Percentiles rank a stretch among this genome's conserved stretches.
Conservation (phyloP, 2,329 filamentous ascomycete genomes). For the Ophiocordyceps camponoti-saundersi region DNA sequence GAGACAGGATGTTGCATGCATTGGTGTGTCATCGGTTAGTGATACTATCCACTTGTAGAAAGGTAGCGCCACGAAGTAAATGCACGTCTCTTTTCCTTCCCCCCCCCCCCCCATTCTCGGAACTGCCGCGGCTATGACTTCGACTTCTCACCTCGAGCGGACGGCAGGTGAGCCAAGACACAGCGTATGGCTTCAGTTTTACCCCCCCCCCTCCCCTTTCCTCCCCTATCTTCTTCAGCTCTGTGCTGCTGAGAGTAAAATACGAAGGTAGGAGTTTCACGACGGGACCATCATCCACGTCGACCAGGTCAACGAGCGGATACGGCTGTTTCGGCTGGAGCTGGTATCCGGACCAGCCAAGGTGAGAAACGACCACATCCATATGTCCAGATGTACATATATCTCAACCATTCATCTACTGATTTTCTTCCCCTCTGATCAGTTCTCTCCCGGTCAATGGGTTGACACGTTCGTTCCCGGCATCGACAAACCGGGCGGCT, state of each 20-base stretch:
- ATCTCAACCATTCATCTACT: background rate
- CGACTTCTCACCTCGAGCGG: constrained; percentile 43
- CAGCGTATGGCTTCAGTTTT: constrained; percentile 15
- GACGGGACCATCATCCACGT: constrained; percentile 44
- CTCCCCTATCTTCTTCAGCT: too few relatives aligned
- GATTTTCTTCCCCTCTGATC: background rate
- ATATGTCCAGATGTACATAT: background rate
- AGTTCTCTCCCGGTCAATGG: constrained; percentile 73
- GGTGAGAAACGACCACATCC: constrained; percentile 13
- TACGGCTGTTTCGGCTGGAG: constrained; percentile 51
- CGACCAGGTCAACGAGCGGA: constrained; percentile 44
- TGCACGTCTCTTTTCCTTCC: background rate
- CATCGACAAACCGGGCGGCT: constrained; percentile 58
- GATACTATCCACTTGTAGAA: too few relatives aligned
- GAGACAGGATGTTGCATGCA: too few relatives aligned
- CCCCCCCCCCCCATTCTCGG: background rate
- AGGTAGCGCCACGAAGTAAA: too few relatives aligned
- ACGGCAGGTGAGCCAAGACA: constrained; percentile 61
- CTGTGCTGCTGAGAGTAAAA: background rate
- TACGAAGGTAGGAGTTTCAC: constrained; percentile 30
- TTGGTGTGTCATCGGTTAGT: too few relatives aligned
- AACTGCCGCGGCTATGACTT: background rate
- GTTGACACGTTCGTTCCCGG: constrained; percentile 64
- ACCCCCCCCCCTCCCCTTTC: too few relatives aligned
- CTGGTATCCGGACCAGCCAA: constrained; percentile 31